A percentile compares a stretch with the other conserved stretches of the same genome.
These are phyloP conservation scores for Penicillium sp. DNA, from an alignment of 2,329 filamentous ascomycete species.

Conservation along the genomic window DNA sequence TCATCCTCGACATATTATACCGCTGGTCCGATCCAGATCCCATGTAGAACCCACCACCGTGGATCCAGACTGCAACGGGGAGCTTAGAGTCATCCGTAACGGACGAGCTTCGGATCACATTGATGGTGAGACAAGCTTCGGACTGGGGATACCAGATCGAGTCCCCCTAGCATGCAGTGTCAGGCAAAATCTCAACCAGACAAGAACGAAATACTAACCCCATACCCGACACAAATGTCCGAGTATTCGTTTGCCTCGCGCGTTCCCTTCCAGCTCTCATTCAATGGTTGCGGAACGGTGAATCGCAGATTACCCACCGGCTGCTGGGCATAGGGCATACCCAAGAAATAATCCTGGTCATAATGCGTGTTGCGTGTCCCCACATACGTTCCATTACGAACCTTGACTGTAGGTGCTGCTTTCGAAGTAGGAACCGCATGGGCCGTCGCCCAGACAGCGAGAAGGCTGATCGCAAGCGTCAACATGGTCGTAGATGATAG, in stretches of 20 bases:
- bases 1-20: constrained; percentile 64
- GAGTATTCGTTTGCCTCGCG: constrained; percentile 49
- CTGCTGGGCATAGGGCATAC: constrained; percentile 59
- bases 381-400: constrained; percentile 51
- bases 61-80: constrained; percentile 63
- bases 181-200: background rate
- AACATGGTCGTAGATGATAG: background rate
- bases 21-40: constrained; percentile 54
- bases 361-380: constrained; percentile 44
- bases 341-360: constrained; percentile 54
- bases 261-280: constrained; percentile 45
- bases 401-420: constrained; percentile 29
- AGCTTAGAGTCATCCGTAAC: constrained; percentile 44
- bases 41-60: constrained; percentile 55
- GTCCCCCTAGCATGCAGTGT: constrained; percentile 24
- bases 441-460: constrained; percentile 15
- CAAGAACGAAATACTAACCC: constrained; percentile 31
- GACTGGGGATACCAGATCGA: constrained; percentile 37
- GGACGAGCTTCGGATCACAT: constrained; percentile 54
- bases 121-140: constrained; percentile 64
- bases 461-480: constrained; percentile 4
- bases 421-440: constrained; percentile 22
- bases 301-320: constrained; percentile 57
- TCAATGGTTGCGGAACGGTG: constrained; percentile 50
- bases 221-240: constrained; percentile 53